Evolutionary conservation across 78 protist species (phyloP), one percentile per base, ranked within the genome.

Genomic region (Cavenderia fasciculata): DNA sequence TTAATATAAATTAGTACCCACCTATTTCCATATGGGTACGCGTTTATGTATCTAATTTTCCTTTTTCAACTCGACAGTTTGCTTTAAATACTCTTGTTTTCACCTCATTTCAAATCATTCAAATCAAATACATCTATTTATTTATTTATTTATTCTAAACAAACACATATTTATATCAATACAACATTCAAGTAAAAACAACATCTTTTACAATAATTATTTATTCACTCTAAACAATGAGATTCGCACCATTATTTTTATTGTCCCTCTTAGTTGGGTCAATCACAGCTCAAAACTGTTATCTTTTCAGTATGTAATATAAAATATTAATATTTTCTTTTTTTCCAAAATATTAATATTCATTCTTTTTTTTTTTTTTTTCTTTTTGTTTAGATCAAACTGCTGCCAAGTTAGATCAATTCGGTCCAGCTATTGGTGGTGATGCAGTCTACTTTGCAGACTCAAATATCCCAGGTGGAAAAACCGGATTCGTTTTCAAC

Each of bases 361-460:
- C 5, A 61, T n/a, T 34, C n/a, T n/a, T n/a, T n/a, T n/a, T 61
- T 34, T 34, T 3, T 18, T 31, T 18, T 34, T 61, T 18, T 34
- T 61, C 21, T 52, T 21, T 31, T 61, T 63, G 47, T 5, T 27
- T 33, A 40, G 47, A 19, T 38, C 38, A n/a, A 16, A 63, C 19
- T 6, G 10, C 23, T 21, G 47, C 72, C 14, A 43, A 63, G n/a
- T 21, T 63, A 63, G 72, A 40, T 40, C 14, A 38, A 36, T 63
- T 16, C 12, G 76, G 90, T 19, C 78, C 90, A 49, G 10, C 57
- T 23, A 38, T 51, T 19, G 77, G 78, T 29, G 90, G 90, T 41
- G 19, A 43, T 44, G 76, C 90, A 3, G 14, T 82, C 5, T 41
- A 68, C 4, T 68, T 82, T 31, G 46, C 38, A 68, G 59, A 44